Base-by-base conservation (phyloP, 2,329 filamentous ascomycete genomes). In the Aspergillus pseudonomiae region DNA sequence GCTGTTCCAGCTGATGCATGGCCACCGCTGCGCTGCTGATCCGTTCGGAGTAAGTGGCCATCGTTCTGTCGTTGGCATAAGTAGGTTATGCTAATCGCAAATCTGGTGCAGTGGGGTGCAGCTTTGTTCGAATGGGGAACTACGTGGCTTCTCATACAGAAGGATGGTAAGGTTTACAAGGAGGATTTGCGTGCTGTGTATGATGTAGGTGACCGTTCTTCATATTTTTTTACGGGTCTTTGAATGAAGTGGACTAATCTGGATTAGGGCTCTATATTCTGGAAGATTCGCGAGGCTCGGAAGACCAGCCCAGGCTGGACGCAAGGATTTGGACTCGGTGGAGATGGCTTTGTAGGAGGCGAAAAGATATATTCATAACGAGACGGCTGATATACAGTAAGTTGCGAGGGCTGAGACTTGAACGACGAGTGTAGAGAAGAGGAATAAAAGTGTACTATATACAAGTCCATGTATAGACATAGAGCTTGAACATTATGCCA, bases 71-170 rank as follows among this genome's bases (percentile, higher is more conserved):
- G 6, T 4, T 26, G 0, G 21, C 4, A 12, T 14, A n/a, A 5
- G 21, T 3, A 43, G 10, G 6, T 10, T 10, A 46, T 46, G 10
- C 11, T 26, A 14, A 26, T 26, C 21, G 45, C 21, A 11, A 14
- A 16, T 24, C 12, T 28, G 21, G 7, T 9, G 3, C 26, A 68
- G 69, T 82, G 78, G 81, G 75, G 73, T 39, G 82, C 80, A 1
- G 75, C 77, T 0, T 67, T 80, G 21, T 78, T 84, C 43, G 82
- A 84, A 66, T 84, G 79, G 70, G 65, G 61, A 6, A 68, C 70
- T 16, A 73, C 73, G 4, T 76, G 71, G 68, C 63, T 75, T n/a
- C 60, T 76, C 10, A 66, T 76, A 26, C 73, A 74, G 19, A 66
- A 67, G 34, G 72, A 75, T 16, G 71, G 73, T 1, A 67, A 71